phyloP scores from a whole-genome alignment of 129 eudicot genomes.

The Helichrysum umbraculigerum region DNA sequence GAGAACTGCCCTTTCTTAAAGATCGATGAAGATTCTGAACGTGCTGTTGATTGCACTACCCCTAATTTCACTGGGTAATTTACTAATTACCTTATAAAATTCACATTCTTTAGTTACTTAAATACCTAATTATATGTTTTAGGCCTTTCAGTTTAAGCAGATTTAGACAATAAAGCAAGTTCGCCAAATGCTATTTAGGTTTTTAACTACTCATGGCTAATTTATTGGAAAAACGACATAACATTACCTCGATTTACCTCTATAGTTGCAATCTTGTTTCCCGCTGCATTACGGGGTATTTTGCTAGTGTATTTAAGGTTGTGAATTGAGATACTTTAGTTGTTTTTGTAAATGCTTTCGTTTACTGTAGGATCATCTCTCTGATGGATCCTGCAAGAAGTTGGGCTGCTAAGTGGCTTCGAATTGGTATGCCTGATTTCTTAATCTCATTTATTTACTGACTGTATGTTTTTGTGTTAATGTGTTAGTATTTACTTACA shows the following conservation, averaged over 20 bases:
- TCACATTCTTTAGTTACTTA: no score
- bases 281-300: neutral
- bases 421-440: constrained; percentile 62
- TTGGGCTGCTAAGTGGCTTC: constrained; percentile 99
- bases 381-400: constrained; percentile 96
- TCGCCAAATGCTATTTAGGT: neutral
- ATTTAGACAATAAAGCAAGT: neutral
- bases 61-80: constrained; percentile 90
- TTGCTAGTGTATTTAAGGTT: no score
- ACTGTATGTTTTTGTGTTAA: no score
- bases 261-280: neutral
- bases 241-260: neutral
- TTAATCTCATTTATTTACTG: neutral
- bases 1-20: constrained; percentile 95
- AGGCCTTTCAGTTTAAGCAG: neutral
- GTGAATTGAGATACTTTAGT: no score
- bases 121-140: no score
- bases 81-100: neutral
- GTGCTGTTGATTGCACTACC: constrained; percentile 88
- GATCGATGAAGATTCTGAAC: constrained; percentile 86
- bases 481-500: no score
- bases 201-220: neutral
- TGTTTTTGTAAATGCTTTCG: neutral
- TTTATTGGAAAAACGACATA: neutral
- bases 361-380: constrained; percentile 64